These are phyloP conservation scores for Aeminium ludgeri DNA, from an alignment of 495 filamentous ascomycete genomes.

Conservation along the genomic window DNA sequence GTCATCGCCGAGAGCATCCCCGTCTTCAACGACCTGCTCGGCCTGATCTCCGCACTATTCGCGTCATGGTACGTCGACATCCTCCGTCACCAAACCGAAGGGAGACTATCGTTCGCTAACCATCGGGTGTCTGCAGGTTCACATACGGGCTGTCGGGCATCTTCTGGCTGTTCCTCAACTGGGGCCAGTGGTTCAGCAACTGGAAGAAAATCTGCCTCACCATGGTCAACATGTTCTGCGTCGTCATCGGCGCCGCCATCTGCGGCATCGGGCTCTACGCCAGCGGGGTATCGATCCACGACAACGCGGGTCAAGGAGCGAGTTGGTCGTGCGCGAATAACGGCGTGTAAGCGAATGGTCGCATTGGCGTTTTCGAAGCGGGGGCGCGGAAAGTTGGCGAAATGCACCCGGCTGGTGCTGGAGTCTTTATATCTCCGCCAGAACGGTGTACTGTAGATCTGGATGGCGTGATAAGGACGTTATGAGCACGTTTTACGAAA, in stretches of 20 bases:
- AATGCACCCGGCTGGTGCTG: too few relatives aligned
- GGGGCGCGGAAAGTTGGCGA: too few relatives aligned
- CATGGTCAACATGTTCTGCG: not conserved
- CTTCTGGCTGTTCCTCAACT: slow-evolving; percentile 6
- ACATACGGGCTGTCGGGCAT: slow-evolving; percentile 4
- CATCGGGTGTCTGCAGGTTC: too few relatives aligned
- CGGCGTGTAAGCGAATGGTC: too few relatives aligned
- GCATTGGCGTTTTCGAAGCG: too few relatives aligned
- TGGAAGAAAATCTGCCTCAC: slow-evolving; percentile 1
- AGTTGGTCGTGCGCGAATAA: too few relatives aligned
- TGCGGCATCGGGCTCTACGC: slow-evolving; percentile 28
- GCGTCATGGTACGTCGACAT: slow-evolving; percentile 1
- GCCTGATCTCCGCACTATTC: slow-evolving; percentile 16
- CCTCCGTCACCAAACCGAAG: slow-evolving; percentile 31
- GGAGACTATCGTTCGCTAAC: too few relatives aligned
- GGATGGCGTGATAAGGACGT: too few relatives aligned
- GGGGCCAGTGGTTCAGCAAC: slow-evolving; percentile 4
- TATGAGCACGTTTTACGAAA: too few relatives aligned
- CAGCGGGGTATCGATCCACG: slow-evolving; percentile 29
- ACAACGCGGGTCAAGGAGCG: too few relatives aligned
- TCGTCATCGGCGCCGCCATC: slow-evolving; percentile 2
- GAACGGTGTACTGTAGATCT: too few relatives aligned
- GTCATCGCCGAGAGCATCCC: slow-evolving; percentile 21
- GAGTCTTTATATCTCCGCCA: too few relatives aligned
- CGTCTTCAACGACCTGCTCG: slow-evolving; percentile 18